Evolutionary conservation across 345 rosid species (phyloP), one percentile per base, ranked within the genome.

Genomic region (Eucalyptus coolabah): DNA sequence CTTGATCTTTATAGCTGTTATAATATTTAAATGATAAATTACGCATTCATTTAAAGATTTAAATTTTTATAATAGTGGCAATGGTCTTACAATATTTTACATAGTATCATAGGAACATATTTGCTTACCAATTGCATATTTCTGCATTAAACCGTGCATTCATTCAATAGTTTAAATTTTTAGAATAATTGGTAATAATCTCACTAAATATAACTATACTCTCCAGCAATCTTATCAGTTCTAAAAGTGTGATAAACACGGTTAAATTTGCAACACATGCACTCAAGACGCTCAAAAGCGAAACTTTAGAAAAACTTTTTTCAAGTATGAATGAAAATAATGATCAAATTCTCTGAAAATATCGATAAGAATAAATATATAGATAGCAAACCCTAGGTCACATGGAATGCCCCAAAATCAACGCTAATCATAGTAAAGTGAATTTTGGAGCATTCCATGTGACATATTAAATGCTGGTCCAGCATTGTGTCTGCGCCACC

Each of bases 201-300:
- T n/a, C 37, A 15, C 3, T 1, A n/a, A 19, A 65, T 18, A 30
- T 65, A 65, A n/a, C 19, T 65, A n/a, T n/a, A 3, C 6, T n/a
- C 12, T 65, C 9, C 0, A n/a, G 40, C 11, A 8, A 8, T 65
- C 37, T 65, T 65, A 32, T 3, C 2, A 4, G 0, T 19, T 8
- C 0, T n/a, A 0, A n/a, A 14, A 9, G 21, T 8, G 37, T 65
- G 37, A 7, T n/a, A 15, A n/a, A n/a, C 6, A n/a, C 0, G 1
- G 21, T 15, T n/a, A 65, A 65, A 65, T 15, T n/a, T n/a, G 19
- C 21, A 7, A 30, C 77, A 65, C 37, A 6, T 65, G 77, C 77
- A 65, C 77, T n/a, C 0, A n/a, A 0, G 77, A n/a, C 0, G 3
- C 21, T 65, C 37, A n/a, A 9, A n/a, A n/a, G 77, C 6, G 1